Percentiles rank a stretch among this genome's conserved stretches.
phyloP scores from a whole-genome alignment of 2,329 filamentous ascomycete species.

The Phaeoacremonium minimum region DNA sequence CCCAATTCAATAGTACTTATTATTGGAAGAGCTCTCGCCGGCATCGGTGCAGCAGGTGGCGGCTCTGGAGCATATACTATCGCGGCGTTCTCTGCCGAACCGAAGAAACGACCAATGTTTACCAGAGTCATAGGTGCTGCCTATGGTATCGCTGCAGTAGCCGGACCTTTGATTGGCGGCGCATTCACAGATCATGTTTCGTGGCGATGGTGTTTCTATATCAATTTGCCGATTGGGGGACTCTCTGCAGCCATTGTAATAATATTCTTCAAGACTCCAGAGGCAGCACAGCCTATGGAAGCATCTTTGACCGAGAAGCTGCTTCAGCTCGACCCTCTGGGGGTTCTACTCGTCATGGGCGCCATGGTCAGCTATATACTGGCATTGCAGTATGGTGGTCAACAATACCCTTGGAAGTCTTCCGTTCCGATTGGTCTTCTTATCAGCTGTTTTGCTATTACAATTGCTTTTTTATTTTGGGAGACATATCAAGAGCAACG shows the following conservation, averaged over 20 bases:
- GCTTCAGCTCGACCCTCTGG: constrained; percentile 36
- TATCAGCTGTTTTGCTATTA: constrained; percentile 17
- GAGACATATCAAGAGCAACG: constrained; percentile 33
- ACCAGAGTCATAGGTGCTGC: constrained; percentile 9
- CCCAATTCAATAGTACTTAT: constrained; percentile 10
- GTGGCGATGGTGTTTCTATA: constrained; percentile 24
- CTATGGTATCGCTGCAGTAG: constrained; percentile 14
- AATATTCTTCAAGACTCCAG: constrained; percentile 29
- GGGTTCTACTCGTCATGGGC: constrained; percentile 31
- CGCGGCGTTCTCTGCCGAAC: constrained; percentile 14
- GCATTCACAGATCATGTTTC: constrained; percentile 16
- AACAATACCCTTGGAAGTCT: constrained; percentile 28
- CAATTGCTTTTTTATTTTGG: constrained; percentile 21
- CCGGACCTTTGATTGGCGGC: constrained; percentile 20
- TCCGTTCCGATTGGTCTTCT: constrained; percentile 28
- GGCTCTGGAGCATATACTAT: constrained; percentile 11
- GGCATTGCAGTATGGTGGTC: constrained; percentile 37
- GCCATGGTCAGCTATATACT: constrained; percentile 31
- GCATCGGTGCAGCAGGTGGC: constrained; percentile 10
- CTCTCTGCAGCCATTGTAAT: constrained; percentile 16
- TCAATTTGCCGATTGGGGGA: constrained; percentile 24
- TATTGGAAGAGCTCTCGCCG: constrained; percentile 11
- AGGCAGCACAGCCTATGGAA: constrained; percentile 20
- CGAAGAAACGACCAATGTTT: constrained; percentile 12
- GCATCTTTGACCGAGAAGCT: constrained; percentile 29